Evolutionary conservation across 345 rosid genomes (phyloP), one percentile per base, ranked within the genome.

Genomic region (Populus davidiana): DNA sequence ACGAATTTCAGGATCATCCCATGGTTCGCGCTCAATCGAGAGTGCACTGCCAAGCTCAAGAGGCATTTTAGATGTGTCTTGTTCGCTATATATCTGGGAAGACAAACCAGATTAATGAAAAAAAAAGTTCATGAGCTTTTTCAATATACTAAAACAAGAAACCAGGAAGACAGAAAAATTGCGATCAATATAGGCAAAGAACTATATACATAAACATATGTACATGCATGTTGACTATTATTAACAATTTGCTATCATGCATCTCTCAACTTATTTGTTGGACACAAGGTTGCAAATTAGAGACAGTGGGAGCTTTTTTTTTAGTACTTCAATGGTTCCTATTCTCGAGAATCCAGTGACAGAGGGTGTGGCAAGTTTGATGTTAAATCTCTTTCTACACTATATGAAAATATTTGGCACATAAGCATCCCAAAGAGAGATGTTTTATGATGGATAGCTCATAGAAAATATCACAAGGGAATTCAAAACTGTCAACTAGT

Each of bases 31-130:
- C 80, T 95, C 97, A 75, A 93, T 90, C 11, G 91, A 91, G 35
- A 95, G 97, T 41, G 91, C 98, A 85, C 91, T 87, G 73, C 89
- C 90, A 75, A 95, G 97, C 85, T 95, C 98, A 75, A 85, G 92
- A 31, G 99, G 96, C 94, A 91, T 91, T 87, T 91, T 93, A 27
- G 86, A 86, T 50, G 86, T 78, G 78, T 91, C 97, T 76, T 91
- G 81, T 83, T 89, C 91, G 70, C 80, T 81, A 77, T 90, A 93
- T 69, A 87, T 78, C 97, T 91, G 86, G 69, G 29, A 36, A 77
- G 72, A n/a, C 67, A 70, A 47, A 59, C 8, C 16, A 50, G 62
- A 75, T 56, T 73, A 75, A 67, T 64, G 38, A 39, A 20, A 59
- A 73, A 33, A 41, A 29, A 12, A 50, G 61, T 31, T 67, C 44